Base-by-base conservation (phyloP, 2,329 filamentous ascomycete genomes). In the Colletotrichum tropicale region DNA sequence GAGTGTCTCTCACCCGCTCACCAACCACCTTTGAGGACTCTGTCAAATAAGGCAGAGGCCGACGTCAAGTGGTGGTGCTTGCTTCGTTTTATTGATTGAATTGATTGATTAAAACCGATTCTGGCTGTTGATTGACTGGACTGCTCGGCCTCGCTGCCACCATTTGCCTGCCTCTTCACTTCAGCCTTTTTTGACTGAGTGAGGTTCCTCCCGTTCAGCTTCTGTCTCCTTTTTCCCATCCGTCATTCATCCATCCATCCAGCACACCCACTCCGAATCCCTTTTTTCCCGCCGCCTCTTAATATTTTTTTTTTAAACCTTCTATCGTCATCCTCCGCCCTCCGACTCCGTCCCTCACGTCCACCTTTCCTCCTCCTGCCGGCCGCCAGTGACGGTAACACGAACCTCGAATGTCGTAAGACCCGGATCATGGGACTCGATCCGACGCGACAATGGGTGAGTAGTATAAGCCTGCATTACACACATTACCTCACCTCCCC, bases 391-490 rank as follows among this genome's bases (percentile, higher is more conserved):
- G 61, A 75, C 66, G 71, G 66, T 69, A 21, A 52, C 66, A 76
- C 60, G 34, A 70, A 65, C 28, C 38, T 65, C 72, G 71, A 71
- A 79, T 79, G 77, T 71, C 75, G 77, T 78, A 76, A 78, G 79
- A 78, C 78, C 70, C 74, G 72, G 81, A 83, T 78, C 80, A 84
- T 84, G 82, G 80, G 82, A 80, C 77, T 82, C 77, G 80, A 78
- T 74, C 78, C 78, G 76, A 81, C 79, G 80, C 81, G 78, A 84
- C 75, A 80, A 84, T 84, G 82, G 82, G 82, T 84, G 78, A 83
- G 82, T 84, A 76, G 43, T 52, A 21, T 34, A 52, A 32, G 38
- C 32, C 52, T 74, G 32, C 69, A 32, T 66, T 60, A 28, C 70
- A 67, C 64, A 43, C 55, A 38, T 48, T 55, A n/a, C 72, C 34